A percentile compares a stretch with the other conserved stretches of the same genome.
phyloP scores from a whole-genome alignment of 495 filamentous ascomycete species.

The Tetracladium setigerum region DNA sequence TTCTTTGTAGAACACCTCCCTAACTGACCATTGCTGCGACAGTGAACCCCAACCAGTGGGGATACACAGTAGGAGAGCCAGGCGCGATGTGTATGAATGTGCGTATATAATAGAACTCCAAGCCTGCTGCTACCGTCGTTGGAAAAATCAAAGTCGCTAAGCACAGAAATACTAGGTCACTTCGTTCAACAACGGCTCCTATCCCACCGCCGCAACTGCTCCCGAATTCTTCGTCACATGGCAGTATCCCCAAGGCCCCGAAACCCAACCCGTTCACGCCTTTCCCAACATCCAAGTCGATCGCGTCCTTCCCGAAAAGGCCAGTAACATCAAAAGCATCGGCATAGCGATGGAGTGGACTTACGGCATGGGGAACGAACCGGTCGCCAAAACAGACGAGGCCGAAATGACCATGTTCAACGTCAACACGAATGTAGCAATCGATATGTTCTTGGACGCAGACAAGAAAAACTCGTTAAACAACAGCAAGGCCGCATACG shows the following conservation, averaged over 20 bases:
- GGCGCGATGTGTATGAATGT: no score
- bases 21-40: no score
- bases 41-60: no score
- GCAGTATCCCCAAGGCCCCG: constrained; percentile 23
- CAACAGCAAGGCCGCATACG: constrained; percentile 27
- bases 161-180: constrained; percentile 22
- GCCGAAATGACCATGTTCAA: constrained; percentile 11
- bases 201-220: constrained; percentile 23
- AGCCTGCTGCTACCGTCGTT: no score
- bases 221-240: constrained; percentile 32
- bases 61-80: no score
- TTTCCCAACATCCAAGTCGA: constrained; percentile 31
- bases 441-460: constrained; percentile 39
- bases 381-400: constrained; percentile 10
- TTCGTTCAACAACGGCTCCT: constrained; percentile 28
- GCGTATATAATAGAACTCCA: no score
- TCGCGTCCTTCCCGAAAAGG: constrained; percentile 14
- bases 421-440: constrained; percentile 34
- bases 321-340: constrained; percentile 19
- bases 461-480: constrained; percentile 22
- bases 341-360: constrained; percentile 30
- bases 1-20: no score
- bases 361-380: constrained; percentile 27
- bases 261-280: constrained; percentile 27
- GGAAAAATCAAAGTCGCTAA: no score